These are phyloP conservation scores for Lepidium sativum DNA, from an alignment of 345 rosid species.

Conservation along the genomic window DNA sequence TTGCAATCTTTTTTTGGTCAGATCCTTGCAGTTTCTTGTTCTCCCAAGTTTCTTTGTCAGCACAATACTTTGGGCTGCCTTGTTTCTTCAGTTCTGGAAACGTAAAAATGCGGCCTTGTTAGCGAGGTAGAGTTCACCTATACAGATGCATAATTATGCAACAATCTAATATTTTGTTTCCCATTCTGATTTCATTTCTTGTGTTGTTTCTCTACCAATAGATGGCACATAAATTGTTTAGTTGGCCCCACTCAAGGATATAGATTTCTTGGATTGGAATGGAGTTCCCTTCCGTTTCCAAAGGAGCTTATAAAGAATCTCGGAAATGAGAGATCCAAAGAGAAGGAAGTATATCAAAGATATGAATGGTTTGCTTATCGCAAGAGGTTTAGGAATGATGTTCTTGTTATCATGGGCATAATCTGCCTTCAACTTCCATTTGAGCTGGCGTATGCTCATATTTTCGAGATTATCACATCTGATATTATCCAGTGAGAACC, in stretches of 20 bases:
- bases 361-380: slow-evolving; percentile 79
- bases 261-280: slow-evolving; percentile 46
- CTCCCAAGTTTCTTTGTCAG: slow-evolving; percentile 68
- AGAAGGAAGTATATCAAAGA: slow-evolving; percentile 77
- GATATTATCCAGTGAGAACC: slow-evolving; percentile 54
- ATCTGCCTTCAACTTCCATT: slow-evolving; percentile 97
- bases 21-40: slow-evolving; percentile 63
- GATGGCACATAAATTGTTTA: slow-evolving; percentile 79
- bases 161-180: background rate
- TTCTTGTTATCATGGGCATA: slow-evolving; percentile 52
- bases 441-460: slow-evolving; percentile 94
- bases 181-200: background rate
- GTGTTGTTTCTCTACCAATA: slow-evolving; percentile 12
- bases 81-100: slow-evolving; percentile 97
- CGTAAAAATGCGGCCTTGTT: slow-evolving; percentile 76
- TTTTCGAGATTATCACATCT: slow-evolving; percentile 53
- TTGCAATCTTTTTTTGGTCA: slow-evolving; percentile 25
- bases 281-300: slow-evolving; percentile 47
- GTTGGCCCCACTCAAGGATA: slow-evolving; percentile 51
- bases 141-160: background rate
- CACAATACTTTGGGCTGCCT: slow-evolving; percentile 69
- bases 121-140: slow-evolving; percentile 43
- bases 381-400: slow-evolving; percentile 71
- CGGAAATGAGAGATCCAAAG: slow-evolving; percentile 42
- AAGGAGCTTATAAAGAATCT: slow-evolving; percentile 34